A percentile compares a stretch with the other conserved stretches of the same genome.
Conservation (phyloP, 108 stramenopile species). For the Discostella stelligeroides region DNA sequence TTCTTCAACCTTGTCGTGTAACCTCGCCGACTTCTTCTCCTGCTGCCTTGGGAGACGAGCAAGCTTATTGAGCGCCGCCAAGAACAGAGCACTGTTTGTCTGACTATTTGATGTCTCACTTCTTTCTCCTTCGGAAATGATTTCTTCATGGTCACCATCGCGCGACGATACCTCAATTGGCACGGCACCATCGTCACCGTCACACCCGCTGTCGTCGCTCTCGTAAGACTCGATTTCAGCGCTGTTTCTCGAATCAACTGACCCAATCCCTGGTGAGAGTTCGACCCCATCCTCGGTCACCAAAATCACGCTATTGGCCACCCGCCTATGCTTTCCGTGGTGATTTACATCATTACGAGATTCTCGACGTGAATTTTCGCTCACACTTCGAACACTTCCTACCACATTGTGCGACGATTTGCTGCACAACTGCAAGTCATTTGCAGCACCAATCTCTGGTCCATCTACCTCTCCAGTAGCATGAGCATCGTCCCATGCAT, state of each 20-base stretch:
- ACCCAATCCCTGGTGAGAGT: background rate
- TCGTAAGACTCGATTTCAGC: background rate
- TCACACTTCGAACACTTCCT: background rate
- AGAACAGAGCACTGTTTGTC: background rate
- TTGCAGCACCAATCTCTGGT: no score
- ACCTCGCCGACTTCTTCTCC: background rate
- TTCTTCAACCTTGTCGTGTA: background rate
- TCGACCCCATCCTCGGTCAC: conserved; percentile 11
- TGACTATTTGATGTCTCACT: background rate
- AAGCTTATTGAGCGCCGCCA: background rate
- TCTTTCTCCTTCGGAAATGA: background rate
- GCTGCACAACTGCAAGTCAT: background rate
- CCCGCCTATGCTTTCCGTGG: background rate
- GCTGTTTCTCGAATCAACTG: background rate
- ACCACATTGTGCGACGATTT: background rate
- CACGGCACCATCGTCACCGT: background rate
- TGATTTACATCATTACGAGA: background rate
- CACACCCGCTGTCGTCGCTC: background rate
- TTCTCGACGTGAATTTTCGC: background rate
- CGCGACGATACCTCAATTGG: background rate
- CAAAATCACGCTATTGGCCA: background rate
- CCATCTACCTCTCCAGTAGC: no score
- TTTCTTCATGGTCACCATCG: background rate
- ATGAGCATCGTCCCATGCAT: background rate
- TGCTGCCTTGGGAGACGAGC: background rate